Percentiles rank a stretch among this genome's conserved stretches.
Evolutionary conservation across 495 filamentous ascomycete species (phyloP).

Genomic region (Podospora pseudopauciseta): DNA sequence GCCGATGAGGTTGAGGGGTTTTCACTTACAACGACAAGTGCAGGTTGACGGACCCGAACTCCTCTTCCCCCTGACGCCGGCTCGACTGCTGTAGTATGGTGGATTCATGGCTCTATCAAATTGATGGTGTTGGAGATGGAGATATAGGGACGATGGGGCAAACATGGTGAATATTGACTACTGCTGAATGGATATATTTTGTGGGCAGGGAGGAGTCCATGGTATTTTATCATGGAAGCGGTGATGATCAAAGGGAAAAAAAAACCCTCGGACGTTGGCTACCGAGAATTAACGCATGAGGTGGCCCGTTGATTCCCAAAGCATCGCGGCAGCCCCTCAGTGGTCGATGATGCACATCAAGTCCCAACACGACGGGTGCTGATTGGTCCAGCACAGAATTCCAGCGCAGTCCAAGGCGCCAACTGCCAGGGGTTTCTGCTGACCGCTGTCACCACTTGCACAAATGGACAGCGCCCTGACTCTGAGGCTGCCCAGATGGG

Average conservation of each 20-base stretch:
- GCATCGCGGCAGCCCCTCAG: constrained; percentile 10
- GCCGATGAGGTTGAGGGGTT: neutral
- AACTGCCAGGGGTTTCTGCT: constrained; percentile 1
- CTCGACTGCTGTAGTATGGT: neutral
- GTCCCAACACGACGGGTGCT: neutral
- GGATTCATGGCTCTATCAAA: constrained; percentile 3
- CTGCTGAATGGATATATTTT: neutral
- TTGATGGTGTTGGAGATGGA: neutral
- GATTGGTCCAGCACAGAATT: constrained; percentile 11
- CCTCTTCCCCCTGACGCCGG: neutral
- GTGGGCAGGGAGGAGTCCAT: neutral
- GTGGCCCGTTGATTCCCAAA: constrained; percentile 10
- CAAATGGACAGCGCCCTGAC: neutral
- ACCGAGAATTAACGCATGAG: constrained; percentile 2
- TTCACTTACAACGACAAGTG: constrained; percentile 7
- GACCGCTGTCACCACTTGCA: neutral
- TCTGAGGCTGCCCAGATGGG: neutral
- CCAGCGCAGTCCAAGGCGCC: neutral
- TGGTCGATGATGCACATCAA: neutral
- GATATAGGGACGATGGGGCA: neutral
- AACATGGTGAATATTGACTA: neutral
- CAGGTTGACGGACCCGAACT: neutral
- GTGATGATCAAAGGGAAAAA: neutral
- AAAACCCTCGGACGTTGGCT: neutral
- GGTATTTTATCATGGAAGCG: neutral